Evolutionary conservation across 2,329 filamentous ascomycete species (phyloP).

Genomic region (Diaporthe ilicicola): DNA sequence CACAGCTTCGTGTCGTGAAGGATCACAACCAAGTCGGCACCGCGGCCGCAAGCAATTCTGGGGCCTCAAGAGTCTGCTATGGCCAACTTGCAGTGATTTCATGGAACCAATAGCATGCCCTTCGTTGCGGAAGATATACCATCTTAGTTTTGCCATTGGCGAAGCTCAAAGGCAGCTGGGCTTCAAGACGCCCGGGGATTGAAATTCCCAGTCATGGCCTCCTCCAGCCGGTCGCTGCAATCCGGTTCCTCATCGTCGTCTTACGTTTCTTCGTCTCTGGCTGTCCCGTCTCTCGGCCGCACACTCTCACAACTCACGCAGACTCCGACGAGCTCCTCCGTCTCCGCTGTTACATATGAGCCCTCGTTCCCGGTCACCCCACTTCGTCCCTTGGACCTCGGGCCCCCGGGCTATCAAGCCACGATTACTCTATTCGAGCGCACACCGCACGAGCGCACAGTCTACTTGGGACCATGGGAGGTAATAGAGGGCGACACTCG

Average conservation of each 20-base stretch:
- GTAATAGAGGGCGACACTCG: constrained; percentile 56
- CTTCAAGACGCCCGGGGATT: constrained; percentile 36
- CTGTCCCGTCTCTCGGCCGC: constrained; percentile 50
- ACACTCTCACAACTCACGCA: constrained; percentile 51
- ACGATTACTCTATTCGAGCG: constrained; percentile 63
- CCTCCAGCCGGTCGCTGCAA: constrained; percentile 30
- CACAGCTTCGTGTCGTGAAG: background rate
- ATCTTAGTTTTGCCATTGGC: constrained; percentile 19
- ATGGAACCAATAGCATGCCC: constrained; percentile 28
- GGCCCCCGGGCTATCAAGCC: constrained; percentile 62
- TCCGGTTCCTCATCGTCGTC: constrained; percentile 58
- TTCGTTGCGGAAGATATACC: background rate
- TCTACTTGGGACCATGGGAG: constrained; percentile 64
- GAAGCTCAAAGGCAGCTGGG: constrained; percentile 29
- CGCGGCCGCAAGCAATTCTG: background rate
- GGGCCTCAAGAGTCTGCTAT: background rate
- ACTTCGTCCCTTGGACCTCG: constrained; percentile 57
- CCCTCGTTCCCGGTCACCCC: constrained; percentile 51
- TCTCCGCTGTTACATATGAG: constrained; percentile 51
- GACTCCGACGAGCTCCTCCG: constrained; percentile 57
- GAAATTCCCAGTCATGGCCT: constrained; percentile 46
- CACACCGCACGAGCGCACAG: constrained; percentile 56
- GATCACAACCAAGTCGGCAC: background rate
- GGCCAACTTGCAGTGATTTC: background rate
- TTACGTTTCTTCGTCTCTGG: constrained; percentile 55